Conservation (phyloP, 2,329 filamentous ascomycete genomes). For the Aureobasidium zeae region DNA sequence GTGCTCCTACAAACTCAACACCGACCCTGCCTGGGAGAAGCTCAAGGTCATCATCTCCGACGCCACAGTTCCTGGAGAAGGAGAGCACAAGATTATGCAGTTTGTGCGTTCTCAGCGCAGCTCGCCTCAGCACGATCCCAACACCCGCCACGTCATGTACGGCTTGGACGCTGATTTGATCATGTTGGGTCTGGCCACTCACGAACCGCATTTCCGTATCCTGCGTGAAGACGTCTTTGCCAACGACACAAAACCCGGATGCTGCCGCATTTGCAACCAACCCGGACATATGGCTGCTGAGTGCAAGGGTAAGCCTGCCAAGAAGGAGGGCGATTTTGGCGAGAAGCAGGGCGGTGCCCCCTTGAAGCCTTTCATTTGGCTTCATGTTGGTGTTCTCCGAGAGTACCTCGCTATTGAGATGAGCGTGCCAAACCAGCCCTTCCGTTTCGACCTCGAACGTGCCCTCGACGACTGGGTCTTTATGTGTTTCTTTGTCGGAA, state of each 20-base stretch:
- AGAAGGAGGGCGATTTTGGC: conserved; percentile 62
- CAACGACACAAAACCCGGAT: conserved; percentile 71
- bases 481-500: conserved; percentile 98
- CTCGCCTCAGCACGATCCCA: conserved; percentile 85
- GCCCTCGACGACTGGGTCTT: conserved; percentile 98
- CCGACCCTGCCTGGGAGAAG: conserved; percentile 89
- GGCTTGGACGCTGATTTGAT: conserved; percentile 96
- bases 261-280: conserved; percentile 84
- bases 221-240: conserved; percentile 94
- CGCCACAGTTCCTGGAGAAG: conserved; percentile 92
- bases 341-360: conserved; percentile 64
- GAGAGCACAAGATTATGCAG: conserved; percentile 99
- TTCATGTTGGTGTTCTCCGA: conserved; percentile 81
- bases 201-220: conserved; percentile 94
- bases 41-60: conserved; percentile 98
- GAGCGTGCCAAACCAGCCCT: conserved; percentile 69
- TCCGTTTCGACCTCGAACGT: conserved; percentile 86
- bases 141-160: conserved; percentile 96
- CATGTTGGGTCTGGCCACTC: conserved; percentile 93
- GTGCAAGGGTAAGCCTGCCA: conserved; percentile 69
- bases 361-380: conserved; percentile 94
- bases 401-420: conserved; percentile 92
- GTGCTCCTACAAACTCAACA: conserved; percentile 96
- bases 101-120: conserved; percentile 90
- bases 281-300: conserved; percentile 81